Conservation (phyloP, 2,329 filamentous ascomycete genomes). For the Hymenoscyphus linearis region DNA sequence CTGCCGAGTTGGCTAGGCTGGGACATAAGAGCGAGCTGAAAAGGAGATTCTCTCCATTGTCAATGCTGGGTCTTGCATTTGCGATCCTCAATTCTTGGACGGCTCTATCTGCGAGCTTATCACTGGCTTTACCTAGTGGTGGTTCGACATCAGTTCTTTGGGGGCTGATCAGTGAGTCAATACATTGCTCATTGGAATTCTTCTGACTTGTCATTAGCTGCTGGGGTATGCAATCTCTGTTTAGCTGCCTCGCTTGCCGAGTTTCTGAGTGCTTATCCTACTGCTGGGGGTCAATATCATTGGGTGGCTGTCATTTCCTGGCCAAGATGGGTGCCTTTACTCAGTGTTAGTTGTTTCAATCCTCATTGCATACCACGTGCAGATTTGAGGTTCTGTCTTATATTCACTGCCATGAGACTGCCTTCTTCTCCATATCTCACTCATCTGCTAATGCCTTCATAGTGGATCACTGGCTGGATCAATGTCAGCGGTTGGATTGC, state of each 20-base stretch:
- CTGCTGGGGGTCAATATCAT: slow-evolving; percentile 51
- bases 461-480: slow-evolving; percentile 43
- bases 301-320: slow-evolving; percentile 54
- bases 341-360: slow-evolving; percentile 26
- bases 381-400: not conserved
- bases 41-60: slow-evolving; percentile 48
- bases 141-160: slow-evolving; percentile 68
- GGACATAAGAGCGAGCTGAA: slow-evolving; percentile 46
- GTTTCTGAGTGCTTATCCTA: slow-evolving; percentile 50
- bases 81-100: slow-evolving; percentile 54
- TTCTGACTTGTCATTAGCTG: slow-evolving; percentile 47
- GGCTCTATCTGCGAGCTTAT: slow-evolving; percentile 40
- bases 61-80: slow-evolving; percentile 56
- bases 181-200: slow-evolving; percentile 28
- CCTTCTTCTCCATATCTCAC: not conserved
- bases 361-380: not conserved
- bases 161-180: slow-evolving; percentile 52
- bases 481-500: slow-evolving; percentile 38
- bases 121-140: slow-evolving; percentile 61
- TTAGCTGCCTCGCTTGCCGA: slow-evolving; percentile 54
- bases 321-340: slow-evolving; percentile 36
- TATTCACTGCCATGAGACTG: not conserved
- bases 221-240: slow-evolving; percentile 47
- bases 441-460: not conserved
- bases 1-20: slow-evolving; percentile 45